Evolutionary conservation across 2,329 filamentous ascomycete genomes (phyloP).

Genomic region (Aspergillus sp.): DNA sequence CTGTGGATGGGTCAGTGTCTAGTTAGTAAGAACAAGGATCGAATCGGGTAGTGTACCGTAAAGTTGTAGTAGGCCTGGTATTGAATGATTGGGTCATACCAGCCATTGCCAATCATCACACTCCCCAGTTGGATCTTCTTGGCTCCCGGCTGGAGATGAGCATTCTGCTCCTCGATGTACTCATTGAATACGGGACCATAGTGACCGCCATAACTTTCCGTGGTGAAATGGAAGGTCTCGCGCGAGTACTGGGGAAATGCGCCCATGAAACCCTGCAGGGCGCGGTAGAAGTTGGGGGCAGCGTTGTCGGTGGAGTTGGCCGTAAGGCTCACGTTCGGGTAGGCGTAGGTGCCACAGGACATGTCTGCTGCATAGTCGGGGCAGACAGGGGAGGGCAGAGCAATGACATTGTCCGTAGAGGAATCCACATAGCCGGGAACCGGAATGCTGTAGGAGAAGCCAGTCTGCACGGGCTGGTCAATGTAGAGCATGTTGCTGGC

Average conservation of each 20-base stretch:
- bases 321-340: constrained; percentile 7
- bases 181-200: constrained; percentile 11
- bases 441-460: constrained; percentile 19
- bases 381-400: constrained; percentile 1
- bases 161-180: constrained; percentile 15
- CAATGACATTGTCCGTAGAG: constrained; percentile 2
- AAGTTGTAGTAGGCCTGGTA: constrained; percentile 10
- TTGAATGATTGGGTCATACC: constrained; percentile 7
- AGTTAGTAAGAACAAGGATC: no score
- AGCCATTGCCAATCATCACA: constrained; percentile 10
- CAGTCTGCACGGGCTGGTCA: constrained; percentile 25
- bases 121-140: constrained; percentile 10
- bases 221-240: constrained; percentile 10
- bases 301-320: constrained; percentile 8
- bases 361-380: neutral
- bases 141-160: constrained; percentile 3
- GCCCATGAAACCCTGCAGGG: constrained; percentile 14
- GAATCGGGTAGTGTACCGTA: neutral
- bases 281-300: constrained; percentile 11
- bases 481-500: constrained; percentile 28
- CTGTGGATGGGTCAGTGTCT: no score
- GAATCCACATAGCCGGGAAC: constrained; percentile 10
- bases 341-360: constrained; percentile 4
- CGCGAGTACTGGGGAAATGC: constrained; percentile 12
- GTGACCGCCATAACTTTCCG: constrained; percentile 11